These are phyloP conservation scores for Daldinia eschscholtzii DNA, from an alignment of 2,329 filamentous ascomycete genomes.

Conservation along the genomic window DNA sequence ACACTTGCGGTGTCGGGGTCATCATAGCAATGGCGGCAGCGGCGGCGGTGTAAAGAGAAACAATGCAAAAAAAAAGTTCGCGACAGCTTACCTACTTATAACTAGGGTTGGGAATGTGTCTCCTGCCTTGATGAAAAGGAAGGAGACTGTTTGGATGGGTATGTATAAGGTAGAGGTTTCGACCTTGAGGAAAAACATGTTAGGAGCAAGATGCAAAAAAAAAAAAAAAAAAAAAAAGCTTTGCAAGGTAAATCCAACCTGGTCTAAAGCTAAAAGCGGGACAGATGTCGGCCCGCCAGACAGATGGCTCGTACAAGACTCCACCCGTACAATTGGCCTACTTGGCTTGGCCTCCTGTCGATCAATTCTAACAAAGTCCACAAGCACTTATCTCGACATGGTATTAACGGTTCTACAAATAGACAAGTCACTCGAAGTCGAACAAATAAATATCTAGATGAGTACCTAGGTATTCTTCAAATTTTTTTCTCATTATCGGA, in stretches of 20 bases:
- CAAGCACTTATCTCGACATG: neutral
- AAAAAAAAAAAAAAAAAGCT: slow-evolving; percentile 32
- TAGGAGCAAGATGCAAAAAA: slow-evolving; percentile 10
- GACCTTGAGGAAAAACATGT: neutral
- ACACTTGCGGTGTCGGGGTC: slow-evolving; percentile 54
- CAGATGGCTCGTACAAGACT: neutral
- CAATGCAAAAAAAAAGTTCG: neutral
- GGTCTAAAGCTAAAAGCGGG: slow-evolving; percentile 21
- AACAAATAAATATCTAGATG: neutral
- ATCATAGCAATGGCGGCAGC: slow-evolving; percentile 46
- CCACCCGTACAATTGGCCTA: neutral
- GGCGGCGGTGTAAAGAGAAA: slow-evolving; percentile 5
- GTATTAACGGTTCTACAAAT: neutral
- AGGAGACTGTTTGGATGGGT: neutral
- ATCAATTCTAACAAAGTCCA: neutral
- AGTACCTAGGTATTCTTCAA: neutral
- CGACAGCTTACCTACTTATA: no score
- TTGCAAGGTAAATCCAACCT: slow-evolving; percentile 19
- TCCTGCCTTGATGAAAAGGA: neutral
- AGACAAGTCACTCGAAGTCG: neutral
- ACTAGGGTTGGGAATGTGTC: neutral
- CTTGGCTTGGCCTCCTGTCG: neutral
- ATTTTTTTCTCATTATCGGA: slow-evolving; percentile 34
- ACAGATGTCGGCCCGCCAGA: neutral
- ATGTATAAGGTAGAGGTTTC: neutral